Percentiles rank a stretch among this genome's conserved stretches.
Conservation (phyloP, 2,329 filamentous ascomycete species). For the Cladosporium phlei region DNA sequence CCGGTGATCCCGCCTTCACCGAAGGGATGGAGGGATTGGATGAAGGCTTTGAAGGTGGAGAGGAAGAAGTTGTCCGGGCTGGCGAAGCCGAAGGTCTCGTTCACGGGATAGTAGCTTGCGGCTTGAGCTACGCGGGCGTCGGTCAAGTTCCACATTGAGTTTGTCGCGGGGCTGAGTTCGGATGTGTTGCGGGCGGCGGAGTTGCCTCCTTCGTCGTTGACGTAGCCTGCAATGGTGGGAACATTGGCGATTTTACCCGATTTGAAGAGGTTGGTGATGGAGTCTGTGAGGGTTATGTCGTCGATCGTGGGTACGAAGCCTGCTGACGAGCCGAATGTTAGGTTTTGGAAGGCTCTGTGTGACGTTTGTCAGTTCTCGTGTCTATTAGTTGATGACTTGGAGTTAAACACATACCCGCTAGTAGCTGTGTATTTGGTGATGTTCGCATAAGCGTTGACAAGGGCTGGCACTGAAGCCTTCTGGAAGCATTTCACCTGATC, state of each 20-base stretch:
- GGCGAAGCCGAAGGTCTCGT: constrained; percentile 2
- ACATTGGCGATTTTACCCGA: constrained; percentile 6
- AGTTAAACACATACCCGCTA: too few species aligned
- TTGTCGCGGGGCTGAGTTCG: constrained; percentile 1
- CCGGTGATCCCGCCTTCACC: constrained; percentile 5
- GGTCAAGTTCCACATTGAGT: constrained; percentile 3
- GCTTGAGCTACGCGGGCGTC: neutral
- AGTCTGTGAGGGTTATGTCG: constrained; percentile 1
- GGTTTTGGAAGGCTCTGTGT: neutral
- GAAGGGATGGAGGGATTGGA: neutral
- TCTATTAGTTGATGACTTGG: neutral
- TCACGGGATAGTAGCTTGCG: constrained; percentile 1
- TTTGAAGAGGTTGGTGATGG: constrained; percentile 5
- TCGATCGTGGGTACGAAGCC: constrained; percentile 3
- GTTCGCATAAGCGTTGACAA: constrained; percentile 2
- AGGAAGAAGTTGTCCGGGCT: constrained; percentile 3
- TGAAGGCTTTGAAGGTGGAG: constrained; percentile 4
- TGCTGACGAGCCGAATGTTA: neutral
- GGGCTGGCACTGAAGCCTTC: neutral
- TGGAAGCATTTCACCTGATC: constrained; percentile 5
- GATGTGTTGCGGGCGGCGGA: constrained; percentile 1
- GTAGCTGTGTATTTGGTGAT: neutral
- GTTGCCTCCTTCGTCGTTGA: constrained; percentile 8
- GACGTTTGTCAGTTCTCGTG: neutral
- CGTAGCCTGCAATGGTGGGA: neutral